phyloP scores from a whole-genome alignment of 805 yeast genomes.

The Maudiozyma turicensis region DNA sequence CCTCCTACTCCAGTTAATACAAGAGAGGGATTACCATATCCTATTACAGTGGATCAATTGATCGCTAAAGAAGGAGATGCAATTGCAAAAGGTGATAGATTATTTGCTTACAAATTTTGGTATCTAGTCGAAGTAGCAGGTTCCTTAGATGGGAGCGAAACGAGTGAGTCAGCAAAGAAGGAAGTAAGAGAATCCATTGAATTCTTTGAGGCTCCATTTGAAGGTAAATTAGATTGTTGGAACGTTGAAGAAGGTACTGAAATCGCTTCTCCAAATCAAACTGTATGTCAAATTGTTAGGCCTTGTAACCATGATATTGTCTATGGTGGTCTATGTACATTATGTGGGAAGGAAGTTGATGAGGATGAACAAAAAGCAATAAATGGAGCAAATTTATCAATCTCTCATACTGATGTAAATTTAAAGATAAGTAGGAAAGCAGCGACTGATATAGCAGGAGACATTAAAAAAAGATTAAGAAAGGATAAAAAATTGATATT shows the following conservation, averaged over 20 bases:
- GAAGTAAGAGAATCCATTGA: slow-evolving; percentile 50
- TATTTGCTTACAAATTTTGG: slow-evolving; percentile 39
- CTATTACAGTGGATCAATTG: slow-evolving; percentile 31
- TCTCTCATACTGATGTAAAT: slow-evolving; percentile 83
- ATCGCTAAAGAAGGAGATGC: slow-evolving; percentile 24
- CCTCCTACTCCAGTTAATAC: slow-evolving; percentile 21
- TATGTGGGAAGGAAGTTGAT: slow-evolving; percentile 75
- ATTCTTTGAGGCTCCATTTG: slow-evolving; percentile 73
- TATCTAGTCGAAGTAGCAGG: slow-evolving; percentile 31
- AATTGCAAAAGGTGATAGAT: slow-evolving; percentile 31
- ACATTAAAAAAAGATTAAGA: slow-evolving; percentile 50
- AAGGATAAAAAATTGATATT: slow-evolving; percentile 63
- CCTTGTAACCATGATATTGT: slow-evolving; percentile 90
- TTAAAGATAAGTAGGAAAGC: slow-evolving; percentile 76
- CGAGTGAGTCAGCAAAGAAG: slow-evolving; percentile 24
- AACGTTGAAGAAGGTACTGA: slow-evolving; percentile 49
- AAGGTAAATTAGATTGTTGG: slow-evolving; percentile 52
- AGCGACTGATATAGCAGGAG: slow-evolving; percentile 73
- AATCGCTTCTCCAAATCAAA: slow-evolving; percentile 37
- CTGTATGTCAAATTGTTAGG: slow-evolving; percentile 53
- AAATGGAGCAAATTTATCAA: slow-evolving; percentile 35
- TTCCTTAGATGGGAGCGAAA: slow-evolving; percentile 4
- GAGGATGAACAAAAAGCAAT: slow-evolving; percentile 66
- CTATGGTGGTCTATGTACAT: slow-evolving; percentile 88
- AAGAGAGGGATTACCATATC: slow-evolving; percentile 30